Conservation (phyloP, 441 rosid species). For the Monsonia emarginata region DNA sequence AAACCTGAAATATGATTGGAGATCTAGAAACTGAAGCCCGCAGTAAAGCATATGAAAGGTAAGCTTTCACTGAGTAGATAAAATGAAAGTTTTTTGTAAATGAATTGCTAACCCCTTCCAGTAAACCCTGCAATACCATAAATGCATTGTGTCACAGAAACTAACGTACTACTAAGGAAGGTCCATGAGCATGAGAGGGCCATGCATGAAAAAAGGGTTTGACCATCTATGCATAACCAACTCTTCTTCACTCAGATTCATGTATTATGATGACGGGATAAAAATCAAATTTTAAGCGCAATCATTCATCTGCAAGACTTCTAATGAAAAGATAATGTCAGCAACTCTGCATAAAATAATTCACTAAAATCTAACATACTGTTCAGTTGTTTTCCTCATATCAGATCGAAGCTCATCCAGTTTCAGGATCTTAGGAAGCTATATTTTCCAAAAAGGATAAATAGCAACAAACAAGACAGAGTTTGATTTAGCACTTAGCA, state of each 20-base stretch:
- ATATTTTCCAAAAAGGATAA: background rate
- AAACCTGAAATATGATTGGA: conserved; percentile 86
- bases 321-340: background rate
- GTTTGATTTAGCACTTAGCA: background rate
- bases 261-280: background rate
- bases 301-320: background rate
- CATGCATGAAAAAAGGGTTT: background rate
- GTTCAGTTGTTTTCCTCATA: background rate
- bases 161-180: background rate
- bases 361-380: background rate
- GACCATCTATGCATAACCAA: background rate
- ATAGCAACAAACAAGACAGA: background rate
- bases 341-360: background rate
- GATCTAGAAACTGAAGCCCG: conserved; percentile 95
- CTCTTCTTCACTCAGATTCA: no score
- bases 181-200: background rate
- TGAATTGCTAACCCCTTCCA: conserved; percentile 92
- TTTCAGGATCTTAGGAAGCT: background rate
- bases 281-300: background rate
- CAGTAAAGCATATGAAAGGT: conserved; percentile 90
- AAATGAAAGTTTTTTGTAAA: conserved; percentile 90
- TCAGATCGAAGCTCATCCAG: background rate
- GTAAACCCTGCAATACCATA: conserved; percentile 59
- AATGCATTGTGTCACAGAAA: background rate
- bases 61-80: conserved; percentile 97